Evolutionary conservation across 106 monocot species (phyloP).

Genomic region (Phalaenopsis aphrodite): DNA sequence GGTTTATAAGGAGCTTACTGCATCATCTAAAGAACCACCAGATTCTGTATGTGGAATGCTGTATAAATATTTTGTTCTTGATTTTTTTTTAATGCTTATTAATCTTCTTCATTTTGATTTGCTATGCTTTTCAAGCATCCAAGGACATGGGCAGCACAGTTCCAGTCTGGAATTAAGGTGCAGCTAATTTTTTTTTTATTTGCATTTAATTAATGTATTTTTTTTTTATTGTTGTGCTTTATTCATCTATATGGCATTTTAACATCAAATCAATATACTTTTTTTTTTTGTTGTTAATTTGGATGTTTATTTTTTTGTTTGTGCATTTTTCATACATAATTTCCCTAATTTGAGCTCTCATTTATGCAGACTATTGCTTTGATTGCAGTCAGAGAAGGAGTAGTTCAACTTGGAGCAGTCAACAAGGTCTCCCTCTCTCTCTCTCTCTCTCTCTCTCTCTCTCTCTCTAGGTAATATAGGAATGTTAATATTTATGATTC

Average conservation of each 20-base stretch:
- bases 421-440: slow-evolving; percentile 58
- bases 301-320: too few relatives aligned
- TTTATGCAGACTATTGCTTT: slow-evolving; percentile 87
- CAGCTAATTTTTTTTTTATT: background rate
- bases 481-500: too few relatives aligned
- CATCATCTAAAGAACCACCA: slow-evolving; percentile 74
- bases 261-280: background rate
- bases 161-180: slow-evolving; percentile 96
- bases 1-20: slow-evolving; percentile 81
- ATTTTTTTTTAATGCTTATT: background rate
- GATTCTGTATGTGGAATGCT: slow-evolving; percentile 49
- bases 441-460: slow-evolving; percentile 20
- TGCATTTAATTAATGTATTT: background rate
- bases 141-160: slow-evolving; percentile 99
- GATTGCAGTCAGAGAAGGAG: slow-evolving; percentile 93
- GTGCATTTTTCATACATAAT: background rate
- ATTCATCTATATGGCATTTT: too few relatives aligned
- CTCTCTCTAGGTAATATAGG: background rate
- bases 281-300: background rate
- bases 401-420: slow-evolving; percentile 81
- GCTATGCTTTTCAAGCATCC: slow-evolving; percentile 56
- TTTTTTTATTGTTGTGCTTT: background rate
- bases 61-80: background rate
- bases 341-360: background rate
- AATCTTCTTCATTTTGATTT: background rate